Conservation (phyloP, 768 basidiomycete genomes). For the Mycena leptocephala region DNA sequence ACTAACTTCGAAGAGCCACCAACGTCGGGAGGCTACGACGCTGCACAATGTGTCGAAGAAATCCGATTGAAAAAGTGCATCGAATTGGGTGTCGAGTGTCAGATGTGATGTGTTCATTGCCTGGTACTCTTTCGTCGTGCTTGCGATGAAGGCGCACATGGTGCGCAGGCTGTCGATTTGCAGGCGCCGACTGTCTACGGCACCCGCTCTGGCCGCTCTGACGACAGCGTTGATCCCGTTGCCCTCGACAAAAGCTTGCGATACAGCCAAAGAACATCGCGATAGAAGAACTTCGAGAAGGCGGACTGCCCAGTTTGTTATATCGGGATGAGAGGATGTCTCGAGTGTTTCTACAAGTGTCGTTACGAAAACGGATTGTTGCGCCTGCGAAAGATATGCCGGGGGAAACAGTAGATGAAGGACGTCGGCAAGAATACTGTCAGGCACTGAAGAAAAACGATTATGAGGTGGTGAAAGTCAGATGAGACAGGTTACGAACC, state of each 20-base stretch:
- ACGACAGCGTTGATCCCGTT: constrained; percentile 54
- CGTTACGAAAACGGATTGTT: constrained; percentile 49
- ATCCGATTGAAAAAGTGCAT: constrained; percentile 54
- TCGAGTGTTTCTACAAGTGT: constrained; percentile 49
- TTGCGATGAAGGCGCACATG: constrained; percentile 54
- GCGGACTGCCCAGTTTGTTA: constrained; percentile 53
- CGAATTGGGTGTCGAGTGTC: constrained; percentile 38
- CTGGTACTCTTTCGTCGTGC: constrained; percentile 41
- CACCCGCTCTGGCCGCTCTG: constrained; percentile 51
- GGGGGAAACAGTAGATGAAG: constrained; percentile 56
- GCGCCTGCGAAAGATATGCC: constrained; percentile 38
- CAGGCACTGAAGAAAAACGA: constrained; percentile 38
- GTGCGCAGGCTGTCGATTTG: constrained; percentile 59
- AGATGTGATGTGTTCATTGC: neutral
- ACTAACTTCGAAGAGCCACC: constrained; percentile 58
- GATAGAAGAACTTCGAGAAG: constrained; percentile 51
- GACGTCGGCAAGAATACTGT: constrained; percentile 53
- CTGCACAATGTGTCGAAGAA: constrained; percentile 55
- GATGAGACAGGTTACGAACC: neutral
- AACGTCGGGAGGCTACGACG: constrained; percentile 48
- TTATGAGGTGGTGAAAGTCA: neutral
- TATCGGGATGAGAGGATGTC: constrained; percentile 48
- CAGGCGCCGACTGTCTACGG: constrained; percentile 54
- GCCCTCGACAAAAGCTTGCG: constrained; percentile 50
- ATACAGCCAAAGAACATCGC: constrained; percentile 43